Evolutionary conservation across 208 protist genomes (phyloP), one percentile per base, ranked within the genome.

Genomic region (Crithidia sp.): DNA sequence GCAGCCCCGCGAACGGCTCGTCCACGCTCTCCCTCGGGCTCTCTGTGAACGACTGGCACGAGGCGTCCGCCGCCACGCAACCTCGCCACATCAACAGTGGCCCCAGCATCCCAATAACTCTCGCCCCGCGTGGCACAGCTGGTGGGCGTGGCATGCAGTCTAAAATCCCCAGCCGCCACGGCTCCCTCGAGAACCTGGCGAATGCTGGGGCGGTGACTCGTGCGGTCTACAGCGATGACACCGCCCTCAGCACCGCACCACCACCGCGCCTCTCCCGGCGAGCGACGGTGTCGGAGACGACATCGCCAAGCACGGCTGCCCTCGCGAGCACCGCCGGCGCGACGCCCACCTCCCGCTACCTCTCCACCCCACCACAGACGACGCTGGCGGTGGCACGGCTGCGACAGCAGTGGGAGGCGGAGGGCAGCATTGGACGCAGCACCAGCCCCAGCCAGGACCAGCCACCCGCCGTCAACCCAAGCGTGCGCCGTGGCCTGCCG

Each of bases 231-330:
- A 13, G 4, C 62, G 6, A 12, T 36, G 12, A 40, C 52, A 36
- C 49, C 45, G 41, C 28, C 28, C 8, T 55, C 43, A 62, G 41
- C 58, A 55, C 65, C 12, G 41, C 40, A 1, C 72, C 63, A 9
- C 72, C 72, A 54, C 10, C 41, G 28, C 72, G 50, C 8, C 40
- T 77, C 37, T 47, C 65, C 6, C 60, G 37, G n/a, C 72, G 58
- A 3, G 53, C 60, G n/a, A 50, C 59, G 5, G 14, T 45, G 5
- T 50, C 59, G n/a, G 37, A 68, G 36, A 37, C 39, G 5, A 36
- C n/a, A 4, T 19, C 47, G 28, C 45, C 43, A 3, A 49, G 36
- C 41, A 61, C 54, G 12, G 64, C 39, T 0, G 53, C 2, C 5
- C 47, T 39, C 17, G 7, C 9, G 14, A 53, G 19, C 5, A 28